A percentile compares a stretch with the other conserved stretches of the same genome.
Conservation (phyloP, 129 eudicot species). For the Flaveria trinervia region DNA sequence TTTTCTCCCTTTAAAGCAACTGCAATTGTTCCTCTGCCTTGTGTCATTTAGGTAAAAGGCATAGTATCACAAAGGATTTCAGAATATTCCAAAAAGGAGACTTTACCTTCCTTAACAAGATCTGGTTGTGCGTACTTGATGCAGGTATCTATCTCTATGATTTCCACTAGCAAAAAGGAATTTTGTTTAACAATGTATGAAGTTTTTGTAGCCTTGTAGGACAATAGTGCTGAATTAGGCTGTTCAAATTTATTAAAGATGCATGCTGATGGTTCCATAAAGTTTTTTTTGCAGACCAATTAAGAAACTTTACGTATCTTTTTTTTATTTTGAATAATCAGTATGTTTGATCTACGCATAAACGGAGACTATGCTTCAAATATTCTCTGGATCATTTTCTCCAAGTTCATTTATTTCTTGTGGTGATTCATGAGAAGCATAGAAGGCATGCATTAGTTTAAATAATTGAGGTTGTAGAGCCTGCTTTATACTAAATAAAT, state of each 20-base stretch:
- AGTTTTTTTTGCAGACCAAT: background rate
- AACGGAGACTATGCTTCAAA: background rate
- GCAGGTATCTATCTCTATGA: constrained; percentile 59
- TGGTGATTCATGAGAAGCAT: background rate
- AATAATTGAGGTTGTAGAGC: background rate
- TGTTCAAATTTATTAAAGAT: background rate
- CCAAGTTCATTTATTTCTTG: background rate
- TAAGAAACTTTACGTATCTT: background rate
- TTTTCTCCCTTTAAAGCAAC: constrained; percentile 9
- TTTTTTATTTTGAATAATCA: background rate
- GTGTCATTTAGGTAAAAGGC: constrained; percentile 62
- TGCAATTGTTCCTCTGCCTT: constrained; percentile 22
- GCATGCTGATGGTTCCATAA: constrained; percentile 3
- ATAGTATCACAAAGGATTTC: constrained; percentile 87
- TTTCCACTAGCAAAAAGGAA: constrained; percentile 10
- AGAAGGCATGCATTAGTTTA: background rate
- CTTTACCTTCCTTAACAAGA: constrained; percentile 87
- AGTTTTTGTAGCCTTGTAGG: background rate
- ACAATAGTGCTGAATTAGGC: constrained; percentile 1
- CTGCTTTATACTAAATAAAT: background rate
- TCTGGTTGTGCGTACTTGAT: constrained; percentile 93
- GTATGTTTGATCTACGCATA: constrained; percentile 13
- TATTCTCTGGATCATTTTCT: background rate
- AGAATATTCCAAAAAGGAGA: constrained; percentile 82
- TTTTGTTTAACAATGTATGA: background rate